Evolutionary conservation across 1,139 yeast species (phyloP).

Genomic region (Zygoascus meyerae): DNA sequence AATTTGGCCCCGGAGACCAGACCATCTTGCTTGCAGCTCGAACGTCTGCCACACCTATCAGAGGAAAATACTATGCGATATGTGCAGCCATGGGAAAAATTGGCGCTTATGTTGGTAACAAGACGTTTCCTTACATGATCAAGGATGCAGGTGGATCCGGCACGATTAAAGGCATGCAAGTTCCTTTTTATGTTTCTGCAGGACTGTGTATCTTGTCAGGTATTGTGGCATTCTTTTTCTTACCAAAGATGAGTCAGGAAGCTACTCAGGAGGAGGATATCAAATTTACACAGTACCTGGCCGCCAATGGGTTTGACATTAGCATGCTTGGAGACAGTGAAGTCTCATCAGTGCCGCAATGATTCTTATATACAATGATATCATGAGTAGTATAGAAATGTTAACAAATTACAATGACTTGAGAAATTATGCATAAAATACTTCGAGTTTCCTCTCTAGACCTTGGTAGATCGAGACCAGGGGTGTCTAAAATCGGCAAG

Average conservation of each 20-base stretch:
- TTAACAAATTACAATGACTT: neutral
- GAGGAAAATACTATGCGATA: constrained; percentile 87
- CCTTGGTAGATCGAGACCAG: neutral
- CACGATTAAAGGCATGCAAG: constrained; percentile 51
- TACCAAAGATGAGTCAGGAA: constrained; percentile 80
- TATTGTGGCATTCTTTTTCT: constrained; percentile 56
- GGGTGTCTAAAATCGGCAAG: neutral
- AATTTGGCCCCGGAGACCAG: constrained; percentile 92
- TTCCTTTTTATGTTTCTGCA: constrained; percentile 80
- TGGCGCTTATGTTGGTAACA: constrained; percentile 90
- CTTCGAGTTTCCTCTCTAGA: neutral
- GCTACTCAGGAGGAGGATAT: constrained; percentile 75
- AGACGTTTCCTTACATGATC: constrained; percentile 73
- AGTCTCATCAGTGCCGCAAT: neutral
- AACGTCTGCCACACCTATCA: constrained; percentile 76
- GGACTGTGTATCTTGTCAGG: constrained; percentile 72
- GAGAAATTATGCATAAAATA: neutral
- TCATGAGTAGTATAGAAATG: neutral
- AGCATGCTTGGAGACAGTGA: constrained; percentile 25
- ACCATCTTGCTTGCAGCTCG: constrained; percentile 84
- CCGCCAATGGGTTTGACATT: constrained; percentile 31
- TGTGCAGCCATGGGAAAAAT: constrained; percentile 89
- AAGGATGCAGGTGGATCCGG: constrained; percentile 44
- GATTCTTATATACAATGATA: neutral
- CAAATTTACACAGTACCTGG: constrained; percentile 58